Base-by-base conservation (phyloP, 2,329 filamentous ascomycete species). In the Pseudogymnoascus sp. region DNA sequence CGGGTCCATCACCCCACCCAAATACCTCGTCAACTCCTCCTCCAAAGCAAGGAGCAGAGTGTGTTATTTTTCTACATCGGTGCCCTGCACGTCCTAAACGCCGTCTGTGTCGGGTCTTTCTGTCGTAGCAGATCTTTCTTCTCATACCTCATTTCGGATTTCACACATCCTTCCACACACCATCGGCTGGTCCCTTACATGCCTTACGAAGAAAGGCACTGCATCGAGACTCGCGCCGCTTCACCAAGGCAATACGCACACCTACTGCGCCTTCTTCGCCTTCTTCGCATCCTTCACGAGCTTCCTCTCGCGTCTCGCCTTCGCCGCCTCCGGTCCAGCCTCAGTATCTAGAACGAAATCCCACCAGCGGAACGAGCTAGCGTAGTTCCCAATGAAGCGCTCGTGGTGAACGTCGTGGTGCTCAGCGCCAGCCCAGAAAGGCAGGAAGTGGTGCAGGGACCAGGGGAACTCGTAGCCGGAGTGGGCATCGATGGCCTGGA, bases 311-410 rank as follows among this genome's bases (percentile, higher is more conserved):
- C 91, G 83, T 71, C 92, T 86, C 71, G 81, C 82, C 84, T 91
- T 92, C 68, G 88, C 82, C 38, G 92, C 90, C 74, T 95, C 92
- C 35, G 89, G 83, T 59, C 89, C 90, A 65, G 90, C 90, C 81
- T 99, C 92, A 63, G 94, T 99, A 75, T 96, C 92, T 66, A 97
- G 81, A 67, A 86, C 74, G 74, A 88, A 95, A 77, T 99, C 94
- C 94, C 94, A 99, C 94, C 94, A 99, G 74, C 92, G 84, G 84
- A 99, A 99, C 79, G 90, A 95, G 72, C 91, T 96, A 58, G 92
- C 80, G 74, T 97, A 99, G 80, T 99, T 99, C 68, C 94, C 94
- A 65, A 99, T 91, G 77, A 99, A 99, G 73, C 91, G 90, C 79
- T 99, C 94, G 77, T 99, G 94, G 77, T 99, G 94, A 45, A 91